A percentile compares a stretch with the other conserved stretches of the same genome.
Evolutionary conservation across 202 grass and related monocot genomes (phyloP).

Genomic region (Setaria viridis): DNA sequence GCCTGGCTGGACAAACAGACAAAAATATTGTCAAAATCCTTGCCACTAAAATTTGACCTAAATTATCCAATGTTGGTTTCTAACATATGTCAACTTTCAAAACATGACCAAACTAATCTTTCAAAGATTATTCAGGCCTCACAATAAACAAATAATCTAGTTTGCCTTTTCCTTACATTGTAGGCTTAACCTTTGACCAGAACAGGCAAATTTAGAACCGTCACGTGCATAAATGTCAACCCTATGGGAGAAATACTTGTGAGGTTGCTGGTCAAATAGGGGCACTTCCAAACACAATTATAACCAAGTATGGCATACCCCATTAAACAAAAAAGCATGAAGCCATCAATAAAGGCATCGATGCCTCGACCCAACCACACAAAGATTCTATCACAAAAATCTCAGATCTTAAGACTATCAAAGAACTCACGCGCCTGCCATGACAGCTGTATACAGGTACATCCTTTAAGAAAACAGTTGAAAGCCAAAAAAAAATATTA

Average conservation of each 20-base stretch:
- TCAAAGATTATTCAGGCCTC: conserved; percentile 22
- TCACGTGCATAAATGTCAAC: conserved; percentile 56
- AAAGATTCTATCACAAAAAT: conserved; percentile 27
- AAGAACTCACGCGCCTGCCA: conserved; percentile 32
- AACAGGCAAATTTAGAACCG: conserved; percentile 39
- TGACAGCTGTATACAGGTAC: conserved; percentile 18
- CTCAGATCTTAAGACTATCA: conserved; percentile 37
- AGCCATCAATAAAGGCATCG: conserved; percentile 23
- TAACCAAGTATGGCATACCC: neutral
- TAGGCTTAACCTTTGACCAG: conserved; percentile 38
- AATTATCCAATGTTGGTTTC: neutral
- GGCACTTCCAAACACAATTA: neutral
- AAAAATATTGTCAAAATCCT: conserved; percentile 9
- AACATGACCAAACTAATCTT: neutral
- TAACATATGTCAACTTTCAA: conserved; percentile 24
- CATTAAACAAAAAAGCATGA: conserved; percentile 31
- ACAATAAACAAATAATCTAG: conserved; percentile 17
- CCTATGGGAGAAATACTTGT: neutral
- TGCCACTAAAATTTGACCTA: conserved; percentile 29
- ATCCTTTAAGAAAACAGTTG: neutral
- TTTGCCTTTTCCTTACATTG: conserved; percentile 12
- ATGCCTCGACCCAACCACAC: conserved; percentile 13
- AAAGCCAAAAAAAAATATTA: neutral
- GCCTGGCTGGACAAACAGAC: neutral
- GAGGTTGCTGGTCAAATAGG: conserved; percentile 46